These are phyloP conservation scores for Penicillium freii DNA, from an alignment of 2,329 filamentous ascomycete species.

Conservation along the genomic window DNA sequence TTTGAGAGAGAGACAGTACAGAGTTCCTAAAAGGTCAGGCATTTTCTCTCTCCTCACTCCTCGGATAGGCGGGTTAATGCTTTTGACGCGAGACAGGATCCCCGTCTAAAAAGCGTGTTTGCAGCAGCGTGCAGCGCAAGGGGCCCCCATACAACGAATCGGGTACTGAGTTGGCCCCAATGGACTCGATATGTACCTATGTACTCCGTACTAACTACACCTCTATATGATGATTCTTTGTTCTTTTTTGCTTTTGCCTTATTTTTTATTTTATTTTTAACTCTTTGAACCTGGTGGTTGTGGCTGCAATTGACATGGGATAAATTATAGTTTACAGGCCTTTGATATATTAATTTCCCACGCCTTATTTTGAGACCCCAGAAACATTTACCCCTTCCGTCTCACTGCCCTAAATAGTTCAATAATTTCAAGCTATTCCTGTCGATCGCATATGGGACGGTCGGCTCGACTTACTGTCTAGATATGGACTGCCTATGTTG, in stretches of 20 bases:
- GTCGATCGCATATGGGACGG: constrained; percentile 1
- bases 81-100: constrained; percentile 17
- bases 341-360: constrained; percentile 1
- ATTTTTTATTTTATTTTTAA: not conserved
- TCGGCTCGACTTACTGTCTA: not conserved
- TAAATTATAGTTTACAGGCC: not conserved
- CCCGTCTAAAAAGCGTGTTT: constrained; percentile 9
- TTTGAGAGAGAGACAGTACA: constrained; percentile 13
- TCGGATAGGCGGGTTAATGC: constrained; percentile 17
- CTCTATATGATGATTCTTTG: not conserved
- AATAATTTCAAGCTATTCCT: not conserved
- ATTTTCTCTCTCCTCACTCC: constrained; percentile 20
- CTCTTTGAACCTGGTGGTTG: not conserved
- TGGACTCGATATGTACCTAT: not conserved
- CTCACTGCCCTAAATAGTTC: not conserved
- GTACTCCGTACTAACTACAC: not conserved
- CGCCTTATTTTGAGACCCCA: constrained; percentile 1
- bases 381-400: constrained; percentile 1
- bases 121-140: constrained; percentile 21
- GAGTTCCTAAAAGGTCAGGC: constrained; percentile 13
- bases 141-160: constrained; percentile 14
- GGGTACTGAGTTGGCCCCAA: not conserved
- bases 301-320: not conserved
- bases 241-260: not conserved
- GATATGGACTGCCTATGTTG: not conserved